These are phyloP conservation scores for Barbarea vulgaris DNA, from an alignment of 345 rosid genomes.

Conservation along the genomic window DNA sequence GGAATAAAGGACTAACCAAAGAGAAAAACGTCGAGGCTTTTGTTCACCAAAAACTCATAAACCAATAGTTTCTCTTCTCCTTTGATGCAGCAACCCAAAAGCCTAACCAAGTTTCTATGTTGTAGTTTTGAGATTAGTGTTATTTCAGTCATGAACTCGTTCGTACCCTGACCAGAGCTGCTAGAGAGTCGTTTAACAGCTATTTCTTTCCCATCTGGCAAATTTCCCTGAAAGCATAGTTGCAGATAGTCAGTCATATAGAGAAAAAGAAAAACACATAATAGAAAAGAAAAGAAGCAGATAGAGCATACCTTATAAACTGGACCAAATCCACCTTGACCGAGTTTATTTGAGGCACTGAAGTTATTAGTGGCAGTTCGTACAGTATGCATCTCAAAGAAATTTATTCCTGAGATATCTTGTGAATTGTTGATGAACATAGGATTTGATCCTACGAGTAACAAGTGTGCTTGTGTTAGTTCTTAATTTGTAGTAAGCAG, in stretches of 20 bases:
- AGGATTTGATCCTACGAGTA: too few relatives aligned
- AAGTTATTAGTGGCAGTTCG: conserved; percentile 33
- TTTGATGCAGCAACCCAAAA: conserved; percentile 59
- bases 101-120: conserved; percentile 62
- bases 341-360: conserved; percentile 28
- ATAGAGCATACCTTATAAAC: conserved; percentile 36
- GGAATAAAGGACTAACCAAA: conserved; percentile 38
- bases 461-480: neutral
- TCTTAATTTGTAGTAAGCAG: too few relatives aligned
- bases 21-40: too few relatives aligned
- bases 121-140: conserved; percentile 59
- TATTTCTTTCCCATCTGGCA: conserved; percentile 48
- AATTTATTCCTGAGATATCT: conserved; percentile 22
- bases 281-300: neutral
- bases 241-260: neutral
- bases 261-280: neutral
- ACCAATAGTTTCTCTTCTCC: conserved; percentile 51
- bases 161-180: conserved; percentile 49
- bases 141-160: conserved; percentile 52
- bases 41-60: too few relatives aligned
- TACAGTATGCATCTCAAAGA: conserved; percentile 15
- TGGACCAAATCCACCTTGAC: conserved; percentile 44
- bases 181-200: conserved; percentile 53
- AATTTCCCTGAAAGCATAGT: conserved; percentile 39
- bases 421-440: too few relatives aligned